Percentiles rank a stretch among this genome's conserved stretches.
These are phyloP conservation scores for Hyaloscypha finlandica DNA, from an alignment of 495 filamentous ascomycete species.

Conservation along the genomic window DNA sequence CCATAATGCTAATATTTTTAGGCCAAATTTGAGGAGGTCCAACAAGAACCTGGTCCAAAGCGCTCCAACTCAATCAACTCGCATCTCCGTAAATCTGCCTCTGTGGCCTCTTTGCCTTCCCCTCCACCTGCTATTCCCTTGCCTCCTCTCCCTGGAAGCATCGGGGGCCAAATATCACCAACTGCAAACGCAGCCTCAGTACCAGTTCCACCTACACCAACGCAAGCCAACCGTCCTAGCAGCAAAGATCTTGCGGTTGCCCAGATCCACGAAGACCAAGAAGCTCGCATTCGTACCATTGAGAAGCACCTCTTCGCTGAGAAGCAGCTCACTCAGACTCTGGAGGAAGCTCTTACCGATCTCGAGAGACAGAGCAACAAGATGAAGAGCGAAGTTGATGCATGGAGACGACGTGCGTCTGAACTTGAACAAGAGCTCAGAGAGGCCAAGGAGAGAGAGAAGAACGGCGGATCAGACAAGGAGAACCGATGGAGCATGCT, in stretches of 20 bases:
- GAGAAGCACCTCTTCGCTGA: slow-evolving; percentile 96
- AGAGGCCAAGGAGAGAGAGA: slow-evolving; percentile 51
- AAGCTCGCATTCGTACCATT: slow-evolving; percentile 90
- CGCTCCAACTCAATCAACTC: slow-evolving; percentile 66
- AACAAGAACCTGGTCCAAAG: slow-evolving; percentile 50
- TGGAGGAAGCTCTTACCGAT: slow-evolving; percentile 94
- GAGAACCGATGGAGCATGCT: slow-evolving; percentile 82
- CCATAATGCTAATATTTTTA: slow-evolving; percentile 42
- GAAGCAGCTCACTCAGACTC: slow-evolving; percentile 90
- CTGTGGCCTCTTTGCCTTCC: slow-evolving; percentile 81
- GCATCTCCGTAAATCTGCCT: slow-evolving; percentile 80
- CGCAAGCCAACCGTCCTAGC: slow-evolving; percentile 62
- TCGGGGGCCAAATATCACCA: slow-evolving; percentile 22
- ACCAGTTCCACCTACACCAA: slow-evolving; percentile 42
- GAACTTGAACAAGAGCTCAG: slow-evolving; percentile 77
- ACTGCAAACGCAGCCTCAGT: slow-evolving; percentile 25
- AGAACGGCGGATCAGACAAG: slow-evolving; percentile 48
- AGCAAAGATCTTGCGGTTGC: slow-evolving; percentile 77
- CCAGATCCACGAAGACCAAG: slow-evolving; percentile 88
- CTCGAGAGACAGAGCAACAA: slow-evolving; percentile 85
- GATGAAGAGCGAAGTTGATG: slow-evolving; percentile 83
- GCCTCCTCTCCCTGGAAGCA: slow-evolving; percentile 73
- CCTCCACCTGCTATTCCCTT: slow-evolving; percentile 91
- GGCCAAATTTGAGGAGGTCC: slow-evolving; percentile 60
- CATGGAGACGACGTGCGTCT: slow-evolving; percentile 80